Percentiles rank a stretch among this genome's conserved stretches.
Evolutionary conservation across 352 stramenopile species (phyloP).

Genomic region (Phytophthora idaei): DNA sequence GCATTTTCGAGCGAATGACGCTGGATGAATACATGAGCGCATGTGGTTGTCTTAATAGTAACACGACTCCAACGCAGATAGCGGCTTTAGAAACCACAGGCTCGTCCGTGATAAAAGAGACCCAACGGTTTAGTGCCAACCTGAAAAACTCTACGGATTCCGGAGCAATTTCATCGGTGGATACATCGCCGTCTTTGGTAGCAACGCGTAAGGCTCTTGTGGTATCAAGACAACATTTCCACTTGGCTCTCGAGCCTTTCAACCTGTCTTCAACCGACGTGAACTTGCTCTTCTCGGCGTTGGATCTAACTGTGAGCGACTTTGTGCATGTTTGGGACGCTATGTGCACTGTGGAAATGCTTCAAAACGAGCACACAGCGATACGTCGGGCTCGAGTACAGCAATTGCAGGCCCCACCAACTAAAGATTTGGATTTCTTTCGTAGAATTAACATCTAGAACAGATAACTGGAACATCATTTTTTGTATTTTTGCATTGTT

Average conservation of each 20-base stretch:
- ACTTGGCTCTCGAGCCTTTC: slow-evolving; percentile 65
- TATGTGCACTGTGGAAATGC: slow-evolving; percentile 43
- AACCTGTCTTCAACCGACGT: slow-evolving; percentile 48
- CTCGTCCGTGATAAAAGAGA: slow-evolving; percentile 19
- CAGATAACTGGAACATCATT: slow-evolving; percentile 6
- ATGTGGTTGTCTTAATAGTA: slow-evolving; percentile 40
- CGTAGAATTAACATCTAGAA: slow-evolving; percentile 23
- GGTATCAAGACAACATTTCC: slow-evolving; percentile 63
- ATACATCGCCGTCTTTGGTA: slow-evolving; percentile 25
- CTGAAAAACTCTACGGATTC: slow-evolving; percentile 1
- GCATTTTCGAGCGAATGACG: slow-evolving; percentile 53
- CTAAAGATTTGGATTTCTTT: slow-evolving; percentile 49
- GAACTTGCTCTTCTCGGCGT: slow-evolving; percentile 65
- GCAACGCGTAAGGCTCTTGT: slow-evolving; percentile 40
- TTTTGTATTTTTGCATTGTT: slow-evolving; percentile 9
- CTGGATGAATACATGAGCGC: slow-evolving; percentile 71
- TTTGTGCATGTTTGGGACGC: slow-evolving; percentile 54
- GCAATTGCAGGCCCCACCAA: slow-evolving; percentile 45
- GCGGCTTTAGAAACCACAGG: slow-evolving; percentile 4
- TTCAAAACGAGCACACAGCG: slow-evolving; percentile 55
- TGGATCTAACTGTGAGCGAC: slow-evolving; percentile 63
- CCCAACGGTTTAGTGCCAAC: slow-evolving; percentile 11
- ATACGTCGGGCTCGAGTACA: slow-evolving; percentile 52
- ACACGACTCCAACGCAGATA: neutral
- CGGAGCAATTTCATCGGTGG: slow-evolving; percentile 11